Evolutionary conservation across 805 yeast genomes (phyloP), one percentile per base, ranked within the genome.

Genomic region (Trichomonascus vanleenenianus): DNA sequence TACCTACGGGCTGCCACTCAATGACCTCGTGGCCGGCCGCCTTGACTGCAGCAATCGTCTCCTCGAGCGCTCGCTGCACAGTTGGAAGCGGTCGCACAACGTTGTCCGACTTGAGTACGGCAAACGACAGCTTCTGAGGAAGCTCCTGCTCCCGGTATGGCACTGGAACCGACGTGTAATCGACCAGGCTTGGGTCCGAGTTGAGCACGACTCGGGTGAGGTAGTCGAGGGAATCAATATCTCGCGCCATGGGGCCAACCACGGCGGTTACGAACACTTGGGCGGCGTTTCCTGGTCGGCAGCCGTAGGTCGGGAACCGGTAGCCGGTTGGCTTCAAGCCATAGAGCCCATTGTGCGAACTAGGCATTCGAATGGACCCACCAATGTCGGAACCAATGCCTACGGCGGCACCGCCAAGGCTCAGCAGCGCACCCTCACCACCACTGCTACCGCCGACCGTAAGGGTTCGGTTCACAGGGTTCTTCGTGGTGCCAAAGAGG

Each of bases 381-480:
- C 80, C 81, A 45, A 75, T 72, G 52, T 76, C 81, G 11, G 72
- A 62, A 2, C 79, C 78, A 45, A 57, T 44, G 69, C 79, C 87
- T 39, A 81, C 42, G 62, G 70, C 67, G 6, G 75, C 64, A 3
- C 75, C 77, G 47, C 63, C 62, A 44, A 72, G 47, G 1, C 67
- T 66, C 2, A 71, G 50, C 32, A 76, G 56, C 3, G 77, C 75
- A 14, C 72, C 76, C 43, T 75, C 81, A 39, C 81, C 81, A 5
- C 79, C 79, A 10, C 76, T 69, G 3, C 76, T 71, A 2, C 81
- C 81, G 40, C 81, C 80, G n/a, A 75, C 59, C n/a, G 73, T 65
- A 45, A 71, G 56, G 10, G 56, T 56, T 14, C 73, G 56, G 54
- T 71, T 73, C 51, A 62, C 56, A 1, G 81, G 75, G 56, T 73